Percentiles rank a stretch among this genome's conserved stretches.
Evolutionary conservation across 495 filamentous ascomycete species (phyloP).

Genomic region (Podospora appendiculata): DNA sequence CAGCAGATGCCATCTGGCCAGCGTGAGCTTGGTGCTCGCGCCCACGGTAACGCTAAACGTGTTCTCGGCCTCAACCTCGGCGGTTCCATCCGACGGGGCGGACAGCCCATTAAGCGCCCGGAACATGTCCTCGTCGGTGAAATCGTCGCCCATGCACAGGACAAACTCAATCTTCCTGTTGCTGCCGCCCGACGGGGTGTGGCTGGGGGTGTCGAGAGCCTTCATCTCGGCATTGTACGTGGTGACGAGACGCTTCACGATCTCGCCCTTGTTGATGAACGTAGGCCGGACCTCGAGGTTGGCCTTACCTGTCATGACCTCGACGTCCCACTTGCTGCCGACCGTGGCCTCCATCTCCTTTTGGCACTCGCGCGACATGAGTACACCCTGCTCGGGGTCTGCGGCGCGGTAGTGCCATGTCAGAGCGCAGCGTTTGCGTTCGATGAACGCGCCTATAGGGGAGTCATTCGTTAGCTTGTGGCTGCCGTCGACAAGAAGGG

Average conservation of each 20-base stretch:
- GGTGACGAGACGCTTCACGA: conserved; percentile 67
- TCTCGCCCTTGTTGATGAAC: conserved; percentile 94
- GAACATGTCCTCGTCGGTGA: conserved; percentile 91
- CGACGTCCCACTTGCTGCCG: conserved; percentile 71
- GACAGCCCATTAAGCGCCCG: conserved; percentile 53
- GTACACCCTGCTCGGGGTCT: conserved; percentile 71
- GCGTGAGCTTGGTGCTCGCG: conserved; percentile 75
- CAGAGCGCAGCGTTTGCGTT: conserved; percentile 82
- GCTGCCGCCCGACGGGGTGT: conserved; percentile 1
- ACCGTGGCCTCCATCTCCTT: conserved; percentile 68
- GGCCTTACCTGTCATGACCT: conserved; percentile 92
- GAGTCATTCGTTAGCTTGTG: conserved; percentile 5
- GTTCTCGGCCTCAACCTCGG: conserved; percentile 43
- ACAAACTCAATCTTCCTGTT: conserved; percentile 63
- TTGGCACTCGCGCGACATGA: conserved; percentile 69
- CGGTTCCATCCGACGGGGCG: conserved; percentile 29
- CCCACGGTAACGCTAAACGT: conserved; percentile 86
- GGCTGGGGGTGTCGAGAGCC: conserved; percentile 3
- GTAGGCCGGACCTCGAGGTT: conserved; percentile 94
- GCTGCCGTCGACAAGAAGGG: conserved; percentile 2
- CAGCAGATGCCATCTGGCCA: conserved; percentile 78
- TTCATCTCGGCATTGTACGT: conserved; percentile 46
- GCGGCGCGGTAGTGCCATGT: conserved; percentile 96
- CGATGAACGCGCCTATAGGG: conserved; percentile 68
- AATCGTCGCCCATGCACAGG: conserved; percentile 87